phyloP scores from a whole-genome alignment of 169 alveolate genomes.

The Plasmodium fragile region DNA sequence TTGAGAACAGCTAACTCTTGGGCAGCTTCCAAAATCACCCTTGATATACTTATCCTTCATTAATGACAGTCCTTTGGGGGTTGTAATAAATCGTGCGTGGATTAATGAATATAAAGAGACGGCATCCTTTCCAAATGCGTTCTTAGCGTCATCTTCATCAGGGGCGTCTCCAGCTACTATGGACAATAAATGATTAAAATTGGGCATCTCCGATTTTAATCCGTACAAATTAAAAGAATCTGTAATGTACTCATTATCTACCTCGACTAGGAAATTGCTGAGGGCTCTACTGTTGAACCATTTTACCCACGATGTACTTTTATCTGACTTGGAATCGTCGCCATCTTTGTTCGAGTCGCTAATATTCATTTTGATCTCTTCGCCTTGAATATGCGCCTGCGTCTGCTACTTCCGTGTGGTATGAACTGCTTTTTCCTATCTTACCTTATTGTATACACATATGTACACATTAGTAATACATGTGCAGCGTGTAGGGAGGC shows the following conservation, averaged over 20 bases:
- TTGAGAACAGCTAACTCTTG: conserved; percentile 97
- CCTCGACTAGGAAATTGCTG: conserved; percentile 77
- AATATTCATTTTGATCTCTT: conserved; percentile 25
- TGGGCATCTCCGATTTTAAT: conserved; percentile 77
- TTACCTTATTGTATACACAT: not conserved
- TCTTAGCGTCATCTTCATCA: conserved; percentile 85
- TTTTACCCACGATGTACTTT: conserved; percentile 73
- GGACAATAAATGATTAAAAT: conserved; percentile 82
- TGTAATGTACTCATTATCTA: conserved; percentile 82
- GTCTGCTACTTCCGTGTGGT: not conserved
- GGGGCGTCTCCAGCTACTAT: conserved; percentile 87
- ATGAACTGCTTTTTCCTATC: not conserved
- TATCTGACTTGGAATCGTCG: conserved; percentile 67
- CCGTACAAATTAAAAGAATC: conserved; percentile 85
- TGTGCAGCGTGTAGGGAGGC: not conserved
- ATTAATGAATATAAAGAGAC: conserved; percentile 95
- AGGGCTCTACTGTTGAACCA: conserved; percentile 68
- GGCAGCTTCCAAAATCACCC: conserved; percentile 98
- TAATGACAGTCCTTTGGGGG: conserved; percentile 93
- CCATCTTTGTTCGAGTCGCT: conserved; percentile 60
- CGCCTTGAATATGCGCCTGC: not conserved
- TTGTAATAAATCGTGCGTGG: conserved; percentile 95
- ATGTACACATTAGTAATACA: not conserved
- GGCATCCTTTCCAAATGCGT: conserved; percentile 87
- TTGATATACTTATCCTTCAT: conserved; percentile 95